Evolutionary conservation across 805 yeast species (phyloP).

Genomic region (Tetrapisispora pingtungensis): DNA sequence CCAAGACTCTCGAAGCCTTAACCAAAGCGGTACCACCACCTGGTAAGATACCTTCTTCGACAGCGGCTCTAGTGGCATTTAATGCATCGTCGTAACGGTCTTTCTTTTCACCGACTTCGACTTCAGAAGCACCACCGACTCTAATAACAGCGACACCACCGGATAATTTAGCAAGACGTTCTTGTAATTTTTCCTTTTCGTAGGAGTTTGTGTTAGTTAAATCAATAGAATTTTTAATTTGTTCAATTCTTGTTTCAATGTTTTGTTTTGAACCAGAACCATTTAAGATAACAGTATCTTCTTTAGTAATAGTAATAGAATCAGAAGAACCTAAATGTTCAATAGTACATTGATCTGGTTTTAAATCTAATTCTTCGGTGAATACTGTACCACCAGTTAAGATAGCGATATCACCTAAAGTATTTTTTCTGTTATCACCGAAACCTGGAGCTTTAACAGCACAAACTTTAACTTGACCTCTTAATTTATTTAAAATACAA

Average conservation of each 20-base stretch:
- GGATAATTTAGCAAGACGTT: constrained; percentile 90
- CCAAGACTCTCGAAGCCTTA: constrained; percentile 77
- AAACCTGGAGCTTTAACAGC: constrained; percentile 98
- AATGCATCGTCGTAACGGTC: constrained; percentile 98
- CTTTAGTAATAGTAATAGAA: constrained; percentile 85
- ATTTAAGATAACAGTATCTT: constrained; percentile 87
- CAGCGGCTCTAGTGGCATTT: constrained; percentile 98
- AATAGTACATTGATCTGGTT: constrained; percentile 88
- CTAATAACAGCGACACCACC: constrained; percentile 98
- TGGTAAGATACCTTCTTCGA: constrained; percentile 95
- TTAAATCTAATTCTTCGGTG: constrained; percentile 89
- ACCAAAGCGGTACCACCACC: constrained; percentile 99
- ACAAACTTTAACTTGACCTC: constrained; percentile 97
- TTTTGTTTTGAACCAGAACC: constrained; percentile 83
- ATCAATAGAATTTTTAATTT: constrained; percentile 73
- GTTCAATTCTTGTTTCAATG: constrained; percentile 83
- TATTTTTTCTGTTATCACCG: constrained; percentile 97
- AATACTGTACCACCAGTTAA: constrained; percentile 80
- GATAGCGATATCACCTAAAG: constrained; percentile 89
- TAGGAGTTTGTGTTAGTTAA: constrained; percentile 69
- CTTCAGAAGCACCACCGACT: constrained; percentile 95
- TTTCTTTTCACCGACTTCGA: constrained; percentile 98
- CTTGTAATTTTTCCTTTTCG: constrained; percentile 94
- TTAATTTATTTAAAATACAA: constrained; percentile 89
- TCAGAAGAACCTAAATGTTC: constrained; percentile 89